A percentile compares a stretch with the other conserved stretches of the same genome.
Conservation (phyloP, 306 rosid species). For the Macrotyloma uniflorum region DNA sequence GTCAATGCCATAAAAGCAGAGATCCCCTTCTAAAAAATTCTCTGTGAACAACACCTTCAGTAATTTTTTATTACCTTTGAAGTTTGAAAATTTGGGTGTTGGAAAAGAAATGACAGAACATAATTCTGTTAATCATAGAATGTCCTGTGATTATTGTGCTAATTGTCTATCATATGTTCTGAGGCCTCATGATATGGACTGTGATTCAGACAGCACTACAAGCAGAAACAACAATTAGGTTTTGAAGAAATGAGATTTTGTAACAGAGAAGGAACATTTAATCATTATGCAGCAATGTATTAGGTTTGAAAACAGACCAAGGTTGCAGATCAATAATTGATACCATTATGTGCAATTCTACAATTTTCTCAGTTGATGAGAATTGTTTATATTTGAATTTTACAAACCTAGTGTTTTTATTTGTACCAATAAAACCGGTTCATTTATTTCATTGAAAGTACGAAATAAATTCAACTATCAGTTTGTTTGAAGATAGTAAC, state of each 20-base stretch:
- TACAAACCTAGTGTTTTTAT: neutral
- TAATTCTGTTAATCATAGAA: conserved; percentile 28
- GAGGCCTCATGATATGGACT: neutral
- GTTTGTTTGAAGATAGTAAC: neutral
- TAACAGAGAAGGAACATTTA: conserved; percentile 35
- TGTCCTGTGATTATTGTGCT: neutral
- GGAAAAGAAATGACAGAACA: neutral
- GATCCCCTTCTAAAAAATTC: too few species aligned
- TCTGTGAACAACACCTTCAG: neutral
- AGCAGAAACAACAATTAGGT: neutral
- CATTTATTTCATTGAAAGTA: neutral
- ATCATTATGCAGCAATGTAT: conserved; percentile 27
- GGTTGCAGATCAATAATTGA: conserved; percentile 9
- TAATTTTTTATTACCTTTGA: neutral
- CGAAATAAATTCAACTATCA: neutral
- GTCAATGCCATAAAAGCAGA: conserved; percentile 19
- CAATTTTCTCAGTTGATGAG: too few species aligned
- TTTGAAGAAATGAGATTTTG: conserved; percentile 22
- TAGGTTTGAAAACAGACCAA: conserved; percentile 14
- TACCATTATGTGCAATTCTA: too few species aligned
- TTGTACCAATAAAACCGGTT: neutral
- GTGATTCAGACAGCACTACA: conserved; percentile 33
- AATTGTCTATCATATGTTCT: conserved; percentile 19
- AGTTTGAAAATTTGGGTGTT: neutral
- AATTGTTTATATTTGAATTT: neutral